These are phyloP conservation scores for Daldinia bambusicola DNA, from an alignment of 495 filamentous ascomycete species.

Conservation along the genomic window DNA sequence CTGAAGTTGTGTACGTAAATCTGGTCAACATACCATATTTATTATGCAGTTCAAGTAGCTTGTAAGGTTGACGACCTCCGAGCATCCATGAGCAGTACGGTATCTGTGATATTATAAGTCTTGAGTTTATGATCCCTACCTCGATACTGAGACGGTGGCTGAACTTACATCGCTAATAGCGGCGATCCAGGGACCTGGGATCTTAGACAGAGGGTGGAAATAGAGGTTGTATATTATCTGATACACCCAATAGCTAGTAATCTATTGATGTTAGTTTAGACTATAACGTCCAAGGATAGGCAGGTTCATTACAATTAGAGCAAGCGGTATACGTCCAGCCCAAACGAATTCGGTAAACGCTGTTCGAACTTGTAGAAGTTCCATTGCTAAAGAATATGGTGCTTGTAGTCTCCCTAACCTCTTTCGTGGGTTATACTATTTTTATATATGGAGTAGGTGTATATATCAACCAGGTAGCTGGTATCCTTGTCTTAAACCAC, in stretches of 20 bases:
- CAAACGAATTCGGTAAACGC: not conserved
- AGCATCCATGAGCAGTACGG: slow-evolving; percentile 42
- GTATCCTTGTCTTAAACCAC: not conserved
- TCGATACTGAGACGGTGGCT: not conserved
- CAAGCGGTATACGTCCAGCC: slow-evolving; percentile 2
- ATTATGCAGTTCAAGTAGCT: slow-evolving; percentile 39
- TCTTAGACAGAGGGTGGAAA: slow-evolving; percentile 61
- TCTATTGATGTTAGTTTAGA: slow-evolving; percentile 2
- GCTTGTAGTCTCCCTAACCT: not conserved
- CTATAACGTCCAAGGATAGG: not conserved
- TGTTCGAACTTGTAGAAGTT: slow-evolving; percentile 1
- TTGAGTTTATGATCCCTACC: not conserved
- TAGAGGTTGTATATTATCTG: slow-evolving; percentile 55
- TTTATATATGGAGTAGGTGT: not conserved
- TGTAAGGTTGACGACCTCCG: slow-evolving; percentile 24
- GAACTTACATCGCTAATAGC: slow-evolving; percentile 27
- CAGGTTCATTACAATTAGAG: slow-evolving; percentile 4
- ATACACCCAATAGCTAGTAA: slow-evolving; percentile 1
- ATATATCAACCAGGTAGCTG: slow-evolving; percentile 2
- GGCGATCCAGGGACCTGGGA: slow-evolving; percentile 59
- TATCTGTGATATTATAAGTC: slow-evolving; percentile 9
- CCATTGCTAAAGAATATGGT: not conserved
- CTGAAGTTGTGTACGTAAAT: not conserved
- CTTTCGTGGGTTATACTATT: not conserved
- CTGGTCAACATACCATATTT: slow-evolving; percentile 37